Percentiles rank a stretch among this genome's conserved stretches.
phyloP scores from a whole-genome alignment of 139 green algal genomes.

The Tetradesmus lagerheimii region DNA sequence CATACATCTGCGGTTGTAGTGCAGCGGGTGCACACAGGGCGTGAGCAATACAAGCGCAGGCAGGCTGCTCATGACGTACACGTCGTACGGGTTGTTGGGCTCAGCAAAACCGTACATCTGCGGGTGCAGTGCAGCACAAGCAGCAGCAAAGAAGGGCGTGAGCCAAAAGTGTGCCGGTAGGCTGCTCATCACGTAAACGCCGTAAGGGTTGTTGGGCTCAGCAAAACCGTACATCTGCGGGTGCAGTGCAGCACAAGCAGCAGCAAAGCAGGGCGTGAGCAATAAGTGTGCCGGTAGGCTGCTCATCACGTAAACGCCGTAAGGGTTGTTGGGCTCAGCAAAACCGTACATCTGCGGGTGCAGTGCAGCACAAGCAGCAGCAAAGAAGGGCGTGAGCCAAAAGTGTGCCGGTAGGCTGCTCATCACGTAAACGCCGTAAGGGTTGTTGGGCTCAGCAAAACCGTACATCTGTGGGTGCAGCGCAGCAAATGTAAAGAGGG shows the following conservation, averaged over 20 bases:
- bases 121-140: background rate
- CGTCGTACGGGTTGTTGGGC: constrained; percentile 63
- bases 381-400: too few species aligned
- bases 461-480: too few species aligned
- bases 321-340: too few species aligned
- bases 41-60: background rate
- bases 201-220: constrained; percentile 62
- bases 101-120: constrained; percentile 69
- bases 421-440: too few species aligned
- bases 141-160: background rate
- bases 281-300: too few species aligned
- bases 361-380: too few species aligned
- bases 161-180: background rate
- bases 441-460: too few species aligned
- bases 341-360: too few species aligned
- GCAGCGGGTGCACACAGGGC: background rate
- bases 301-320: too few species aligned
- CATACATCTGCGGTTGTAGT: constrained; percentile 56
- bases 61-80: constrained; percentile 41
- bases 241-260: background rate
- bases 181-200: constrained; percentile 53
- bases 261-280: background rate
- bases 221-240: constrained; percentile 65
- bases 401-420: constrained; percentile 18
- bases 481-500: too few species aligned